Evolutionary conservation across 2,329 filamentous ascomycete species (phyloP).

Genomic region (Pseudogymnoascus destructans): DNA sequence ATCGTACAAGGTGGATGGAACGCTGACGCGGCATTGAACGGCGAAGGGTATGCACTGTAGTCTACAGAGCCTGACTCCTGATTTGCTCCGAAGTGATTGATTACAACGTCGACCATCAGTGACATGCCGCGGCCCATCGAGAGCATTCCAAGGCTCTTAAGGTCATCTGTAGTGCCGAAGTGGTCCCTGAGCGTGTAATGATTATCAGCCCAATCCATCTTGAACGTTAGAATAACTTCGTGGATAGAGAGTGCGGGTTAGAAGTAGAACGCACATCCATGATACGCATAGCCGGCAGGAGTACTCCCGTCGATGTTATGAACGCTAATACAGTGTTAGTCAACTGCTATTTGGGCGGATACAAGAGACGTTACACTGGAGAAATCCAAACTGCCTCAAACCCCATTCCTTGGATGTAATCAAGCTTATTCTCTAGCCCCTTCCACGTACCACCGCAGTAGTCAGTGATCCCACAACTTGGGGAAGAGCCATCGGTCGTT

Average conservation of each 20-base stretch:
- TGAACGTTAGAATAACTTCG: not conserved
- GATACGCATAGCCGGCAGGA: constrained; percentile 33
- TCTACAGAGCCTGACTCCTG: constrained; percentile 21
- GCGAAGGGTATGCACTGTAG: constrained; percentile 21
- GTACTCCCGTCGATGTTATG: constrained; percentile 22
- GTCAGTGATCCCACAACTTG: constrained; percentile 24
- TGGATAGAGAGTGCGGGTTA: not conserved
- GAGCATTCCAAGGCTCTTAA: constrained; percentile 32
- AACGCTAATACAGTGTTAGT: constrained; percentile 30
- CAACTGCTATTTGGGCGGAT: constrained; percentile 16
- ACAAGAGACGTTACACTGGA: constrained; percentile 29
- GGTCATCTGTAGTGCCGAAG: constrained; percentile 33
- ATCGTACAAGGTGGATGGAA: constrained; percentile 11
- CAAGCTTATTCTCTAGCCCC: constrained; percentile 33
- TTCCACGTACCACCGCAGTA: constrained; percentile 39
- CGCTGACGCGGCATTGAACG: constrained; percentile 21
- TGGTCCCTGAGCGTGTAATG: constrained; percentile 33
- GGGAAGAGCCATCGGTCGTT: constrained; percentile 25
- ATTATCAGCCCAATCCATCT: constrained; percentile 29
- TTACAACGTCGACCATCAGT: constrained; percentile 36
- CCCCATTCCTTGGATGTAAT: constrained; percentile 37
- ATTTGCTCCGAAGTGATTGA: constrained; percentile 28
- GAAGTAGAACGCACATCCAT: constrained; percentile 28
- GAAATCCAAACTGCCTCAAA: constrained; percentile 31
- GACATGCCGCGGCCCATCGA: constrained; percentile 34